Base-by-base conservation (phyloP, 352 stramenopile species). In the Pilasporangium apinafurcum region DNA sequence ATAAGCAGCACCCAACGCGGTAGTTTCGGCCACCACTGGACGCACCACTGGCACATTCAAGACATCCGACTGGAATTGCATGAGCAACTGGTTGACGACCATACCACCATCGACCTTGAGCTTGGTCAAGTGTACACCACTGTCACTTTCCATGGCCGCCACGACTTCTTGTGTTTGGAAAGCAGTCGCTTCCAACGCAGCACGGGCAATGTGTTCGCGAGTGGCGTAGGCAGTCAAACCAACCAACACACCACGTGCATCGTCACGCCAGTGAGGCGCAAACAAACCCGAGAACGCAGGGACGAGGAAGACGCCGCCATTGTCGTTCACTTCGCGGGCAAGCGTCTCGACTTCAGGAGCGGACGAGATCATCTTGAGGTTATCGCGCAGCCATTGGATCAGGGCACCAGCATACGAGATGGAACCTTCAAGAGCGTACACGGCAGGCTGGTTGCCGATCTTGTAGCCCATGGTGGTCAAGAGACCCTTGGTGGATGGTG, bases 61-160 rank as follows among this genome's bases (percentile, higher is more conserved):
- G 18, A 99, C 85, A 59, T 99, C 95, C 35, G 88, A 86, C 73
- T 99, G 96, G 73, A 99, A 98, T 62, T 99, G 96, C 92, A 99
- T 98, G 21, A 99, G 64, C 35, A 98, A 72, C 45, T 93, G 63
- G 75, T 99, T 99, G 37, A 85, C 80, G n/a, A 97, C 97, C 74
- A 98, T 98, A 46, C 97, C 96, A 26, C 96, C 96, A 62, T 99
- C 96, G 1, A 99, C 96, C 64, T 96, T 95, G 37, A 99, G 74
- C 45, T 86, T 80, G 21, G 68, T 72, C 17, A 98, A 71, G 44
- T 92, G 71, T 21, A 97, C 79, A 12, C 85, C 95, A 51, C 83
- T 88, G 51, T 96, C 82, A 17, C 79, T 68, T 43, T 98, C 92
- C 89, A 98, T 98, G 31, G 96, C 95, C 20, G 94, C 77, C 39